Base-by-base conservation (phyloP, 192 early-diverging fungal genomes). In the Phlyctochytrium arcticum region DNA sequence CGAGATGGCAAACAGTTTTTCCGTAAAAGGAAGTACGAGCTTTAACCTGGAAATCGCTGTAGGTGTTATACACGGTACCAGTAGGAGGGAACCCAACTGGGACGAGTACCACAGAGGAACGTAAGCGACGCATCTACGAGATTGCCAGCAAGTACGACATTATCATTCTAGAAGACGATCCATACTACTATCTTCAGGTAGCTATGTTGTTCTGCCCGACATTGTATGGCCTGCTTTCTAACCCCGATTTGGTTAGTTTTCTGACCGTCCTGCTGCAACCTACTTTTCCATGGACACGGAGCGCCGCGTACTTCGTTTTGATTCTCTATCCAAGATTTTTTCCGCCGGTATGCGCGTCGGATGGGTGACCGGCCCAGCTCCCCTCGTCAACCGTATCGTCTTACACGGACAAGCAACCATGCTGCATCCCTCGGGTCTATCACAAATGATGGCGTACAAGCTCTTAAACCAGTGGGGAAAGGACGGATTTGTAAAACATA, bases 151-250 rank as follows among this genome's bases (percentile, higher is more conserved):
- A 85, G 61, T 88, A 90, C 70, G 75, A 92, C 48, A 58, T 98
- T 48, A 73, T 98, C 17, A 90, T 98, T 30, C 72, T 95, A 27
- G 96, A 98, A 69, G 96, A 98, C 63, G 95, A 96, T 70, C 94
- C 95, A 17, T 98, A 98, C 69, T 95, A 91, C 62, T 95, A 91
- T 54, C 71, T 98, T 32, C 94, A 96, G 75, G 83, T 85, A 54
- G 54, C 23, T 54, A 26, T 24, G 15, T 36, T 54, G 3, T 8
- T 19, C 21, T 54, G 19, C 24, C 24, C 23, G 9, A 9, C 9
- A 30, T n/a, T 30, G 6, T 27, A 17, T 2, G 6, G 8, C 37
- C 5, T n/a, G n/a, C n/a, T n/a, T n/a, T 3, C 3, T 15, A 24
- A 19, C 10, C 0, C 35, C 33, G n/a, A 4, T 65, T 6, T 30